A percentile compares a stretch with the other conserved stretches of the same genome.
These are phyloP conservation scores for Entelexis paramagnoliae DNA, from an alignment of 1,139 yeast species.

Conservation along the genomic window DNA sequence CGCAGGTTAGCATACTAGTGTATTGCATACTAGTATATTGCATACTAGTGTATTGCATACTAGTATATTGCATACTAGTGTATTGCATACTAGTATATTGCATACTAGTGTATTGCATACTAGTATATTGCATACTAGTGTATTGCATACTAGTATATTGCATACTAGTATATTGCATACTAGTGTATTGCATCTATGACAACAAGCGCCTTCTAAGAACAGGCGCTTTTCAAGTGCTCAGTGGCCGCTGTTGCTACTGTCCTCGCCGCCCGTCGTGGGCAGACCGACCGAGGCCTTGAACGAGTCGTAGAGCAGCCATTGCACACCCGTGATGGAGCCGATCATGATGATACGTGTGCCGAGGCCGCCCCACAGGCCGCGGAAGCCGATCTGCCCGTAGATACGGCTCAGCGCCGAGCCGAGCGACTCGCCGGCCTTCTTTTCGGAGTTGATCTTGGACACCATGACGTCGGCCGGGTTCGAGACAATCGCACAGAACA, in stretches of 20 bases:
- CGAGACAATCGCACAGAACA: slow-evolving; percentile 83
- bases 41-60: no score
- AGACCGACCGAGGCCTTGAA: slow-evolving; percentile 82
- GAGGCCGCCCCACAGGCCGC: slow-evolving; percentile 87
- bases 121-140: no score
- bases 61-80: no score
- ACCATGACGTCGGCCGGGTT: slow-evolving; percentile 98
- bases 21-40: no score
- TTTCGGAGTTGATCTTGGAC: slow-evolving; percentile 71
- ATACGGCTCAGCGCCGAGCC: slow-evolving; percentile 61
- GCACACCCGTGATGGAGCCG: slow-evolving; percentile 92
- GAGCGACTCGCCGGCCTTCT: slow-evolving; percentile 52
- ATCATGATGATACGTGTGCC: slow-evolving; percentile 90
- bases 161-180: background rate
- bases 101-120: no score
- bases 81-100: no score
- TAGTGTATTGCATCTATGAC: background rate
- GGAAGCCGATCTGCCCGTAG: slow-evolving; percentile 69
- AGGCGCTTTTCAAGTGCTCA: no score
- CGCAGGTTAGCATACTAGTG: no score
- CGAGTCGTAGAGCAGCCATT: slow-evolving; percentile 90
- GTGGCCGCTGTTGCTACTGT: background rate
- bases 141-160: no score
- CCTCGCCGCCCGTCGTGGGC: slow-evolving; percentile 60
- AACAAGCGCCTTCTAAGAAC: background rate